phyloP scores from a whole-genome alignment of 345 rosid genomes.

The Gossypium australe region DNA sequence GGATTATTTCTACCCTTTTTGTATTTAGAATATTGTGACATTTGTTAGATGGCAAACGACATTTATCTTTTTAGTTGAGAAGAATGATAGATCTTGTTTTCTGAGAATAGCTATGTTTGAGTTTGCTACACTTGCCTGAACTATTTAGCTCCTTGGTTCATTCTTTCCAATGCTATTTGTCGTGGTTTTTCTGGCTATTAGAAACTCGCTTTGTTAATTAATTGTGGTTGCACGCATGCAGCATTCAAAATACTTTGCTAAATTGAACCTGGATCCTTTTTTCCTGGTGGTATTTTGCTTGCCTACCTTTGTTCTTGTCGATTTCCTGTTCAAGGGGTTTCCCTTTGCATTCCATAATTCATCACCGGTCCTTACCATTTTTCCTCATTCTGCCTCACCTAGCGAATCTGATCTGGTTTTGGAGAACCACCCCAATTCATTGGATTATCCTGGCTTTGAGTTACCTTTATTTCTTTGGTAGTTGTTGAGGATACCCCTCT shows the following conservation, averaged over 20 bases:
- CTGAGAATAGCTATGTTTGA: background rate
- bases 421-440: background rate
- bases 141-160: background rate
- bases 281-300: background rate
- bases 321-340: background rate
- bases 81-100: background rate
- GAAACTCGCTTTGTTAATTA: background rate
- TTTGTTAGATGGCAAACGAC: background rate
- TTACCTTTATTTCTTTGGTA: background rate
- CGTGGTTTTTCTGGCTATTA: background rate
- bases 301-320: background rate
- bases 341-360: background rate
- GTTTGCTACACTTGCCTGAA: background rate
- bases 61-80: background rate
- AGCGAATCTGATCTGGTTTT: background rate
- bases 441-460: background rate
- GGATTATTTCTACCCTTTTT: background rate
- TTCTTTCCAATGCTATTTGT: background rate
- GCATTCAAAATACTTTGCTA: background rate
- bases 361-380: background rate
- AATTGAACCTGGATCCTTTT: background rate
- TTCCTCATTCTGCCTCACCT: background rate
- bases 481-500: background rate
- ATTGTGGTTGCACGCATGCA: background rate
- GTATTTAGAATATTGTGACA: background rate